These are phyloP conservation scores for Globisporangium viniferum DNA, from an alignment of 352 stramenopile species.

Conservation along the genomic window DNA sequence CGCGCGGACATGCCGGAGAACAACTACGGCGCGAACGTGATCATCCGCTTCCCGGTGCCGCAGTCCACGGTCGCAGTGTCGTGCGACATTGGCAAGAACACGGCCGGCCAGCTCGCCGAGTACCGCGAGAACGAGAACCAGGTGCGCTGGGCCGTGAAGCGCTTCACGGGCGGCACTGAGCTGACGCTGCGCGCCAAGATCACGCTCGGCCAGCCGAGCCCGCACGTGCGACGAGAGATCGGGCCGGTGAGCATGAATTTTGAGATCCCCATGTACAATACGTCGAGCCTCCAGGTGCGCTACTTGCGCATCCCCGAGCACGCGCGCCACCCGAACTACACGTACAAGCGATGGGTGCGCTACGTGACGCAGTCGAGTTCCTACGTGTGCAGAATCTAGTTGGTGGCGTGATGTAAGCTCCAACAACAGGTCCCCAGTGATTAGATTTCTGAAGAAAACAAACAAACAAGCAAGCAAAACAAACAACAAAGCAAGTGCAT, in stretches of 20 bases:
- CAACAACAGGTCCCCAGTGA: background rate
- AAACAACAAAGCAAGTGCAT: conserved; percentile 9
- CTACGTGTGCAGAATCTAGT: conserved; percentile 96
- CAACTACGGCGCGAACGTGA: conserved; percentile 96
- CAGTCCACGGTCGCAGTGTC: conserved; percentile 79
- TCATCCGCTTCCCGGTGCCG: conserved; percentile 93
- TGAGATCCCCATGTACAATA: conserved; percentile 99
- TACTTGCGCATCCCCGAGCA: conserved; percentile 98
- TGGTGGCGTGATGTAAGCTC: background rate
- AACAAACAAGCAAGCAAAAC: background rate
- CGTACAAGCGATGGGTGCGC: conserved; percentile 98
- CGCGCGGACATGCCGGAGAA: conserved; percentile 92
- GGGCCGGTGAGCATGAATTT: conserved; percentile 98
- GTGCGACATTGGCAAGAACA: conserved; percentile 78
- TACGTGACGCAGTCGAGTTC: conserved; percentile 98
- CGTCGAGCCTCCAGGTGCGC: conserved; percentile 96
- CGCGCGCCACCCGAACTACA: conserved; percentile 94
- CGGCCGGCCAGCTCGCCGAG: conserved; percentile 88
- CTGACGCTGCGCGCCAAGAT: conserved; percentile 94
- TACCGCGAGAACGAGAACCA: conserved; percentile 95
- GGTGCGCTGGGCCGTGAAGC: conserved; percentile 96
- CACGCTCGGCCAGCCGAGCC: conserved; percentile 72
- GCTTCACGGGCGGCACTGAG: conserved; percentile 94
- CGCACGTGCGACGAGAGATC: conserved; percentile 91
- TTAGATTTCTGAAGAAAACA: conserved; percentile 6